Conservation (phyloP, 2,329 filamentous ascomycete genomes). For the Sarocladiaceae sp. region DNA sequence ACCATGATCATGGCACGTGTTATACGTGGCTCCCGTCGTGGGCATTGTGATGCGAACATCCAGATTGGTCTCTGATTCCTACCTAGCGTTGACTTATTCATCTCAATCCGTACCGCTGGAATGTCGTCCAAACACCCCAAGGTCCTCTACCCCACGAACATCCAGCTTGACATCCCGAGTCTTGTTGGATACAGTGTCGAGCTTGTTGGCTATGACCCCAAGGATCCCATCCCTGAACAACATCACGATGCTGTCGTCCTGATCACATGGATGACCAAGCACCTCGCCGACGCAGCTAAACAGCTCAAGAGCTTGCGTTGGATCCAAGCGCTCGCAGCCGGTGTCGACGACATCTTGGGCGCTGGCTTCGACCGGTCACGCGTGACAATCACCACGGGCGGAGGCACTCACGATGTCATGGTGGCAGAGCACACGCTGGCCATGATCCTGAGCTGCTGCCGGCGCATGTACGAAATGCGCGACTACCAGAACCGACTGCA, state of each 20-base stretch:
- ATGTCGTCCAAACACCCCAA: neutral
- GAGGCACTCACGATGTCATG: conserved; percentile 52
- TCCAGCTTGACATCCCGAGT: neutral
- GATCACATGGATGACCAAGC: conserved; percentile 46
- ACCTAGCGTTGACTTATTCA: no score
- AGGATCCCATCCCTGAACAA: conserved; percentile 42
- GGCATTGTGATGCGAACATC: no score
- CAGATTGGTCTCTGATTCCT: no score
- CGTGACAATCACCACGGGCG: conserved; percentile 47
- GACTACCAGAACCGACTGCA: conserved; percentile 44
- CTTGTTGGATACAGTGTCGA: neutral
- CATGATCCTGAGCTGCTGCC: conserved; percentile 41
- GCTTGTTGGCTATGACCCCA: conserved; percentile 40
- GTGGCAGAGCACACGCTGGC: conserved; percentile 54
- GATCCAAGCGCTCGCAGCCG: conserved; percentile 56
- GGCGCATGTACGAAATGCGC: conserved; percentile 50
- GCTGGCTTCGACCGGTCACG: conserved; percentile 46
- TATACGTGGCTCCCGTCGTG: no score
- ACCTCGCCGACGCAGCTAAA: conserved; percentile 46
- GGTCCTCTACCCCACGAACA: neutral
- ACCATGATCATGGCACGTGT: neutral
- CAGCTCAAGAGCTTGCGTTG: conserved; percentile 47
- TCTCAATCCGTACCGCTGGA: neutral
- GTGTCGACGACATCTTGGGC: conserved; percentile 52
- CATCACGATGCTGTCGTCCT: conserved; percentile 49